Conservation (phyloP, 257 asterid species). For the Avicennia marina region DNA sequence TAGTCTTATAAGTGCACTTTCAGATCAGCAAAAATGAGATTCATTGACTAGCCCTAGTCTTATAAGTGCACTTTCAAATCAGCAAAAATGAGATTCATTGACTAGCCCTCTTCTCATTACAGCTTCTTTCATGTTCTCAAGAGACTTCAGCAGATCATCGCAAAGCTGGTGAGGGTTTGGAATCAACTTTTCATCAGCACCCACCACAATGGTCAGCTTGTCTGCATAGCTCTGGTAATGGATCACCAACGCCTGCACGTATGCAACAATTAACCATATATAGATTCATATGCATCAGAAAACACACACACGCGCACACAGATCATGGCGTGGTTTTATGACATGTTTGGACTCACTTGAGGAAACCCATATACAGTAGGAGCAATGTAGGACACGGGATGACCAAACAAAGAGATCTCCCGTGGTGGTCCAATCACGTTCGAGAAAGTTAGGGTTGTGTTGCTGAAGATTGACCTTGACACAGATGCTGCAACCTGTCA, state of each 20-base stretch:
- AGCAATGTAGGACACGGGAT: constrained; percentile 23
- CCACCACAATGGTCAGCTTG: constrained; percentile 35
- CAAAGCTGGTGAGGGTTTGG: constrained; percentile 42
- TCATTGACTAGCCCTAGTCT: too few species aligned
- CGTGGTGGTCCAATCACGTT: constrained; percentile 30
- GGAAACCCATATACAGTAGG: constrained; percentile 27
- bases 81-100: too few species aligned
- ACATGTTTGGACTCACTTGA: too few species aligned
- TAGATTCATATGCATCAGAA: too few species aligned
- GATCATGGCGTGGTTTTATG: too few species aligned
- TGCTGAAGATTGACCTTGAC: neutral
- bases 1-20: too few species aligned
- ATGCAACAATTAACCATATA: too few species aligned
- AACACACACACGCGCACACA: too few species aligned
- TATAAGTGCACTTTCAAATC: too few species aligned
- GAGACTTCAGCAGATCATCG: constrained; percentile 33
- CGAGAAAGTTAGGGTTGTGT: constrained; percentile 16
- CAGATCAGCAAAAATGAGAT: too few species aligned
- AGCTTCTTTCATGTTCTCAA: constrained; percentile 24
- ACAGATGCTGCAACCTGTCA: constrained; percentile 13
- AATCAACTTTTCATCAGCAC: constrained; percentile 33
- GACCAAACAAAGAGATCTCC: constrained; percentile 26
- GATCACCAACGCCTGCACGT: constrained; percentile 24
- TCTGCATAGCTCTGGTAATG: constrained; percentile 37
- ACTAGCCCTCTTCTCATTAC: neutral